Evolutionary conservation across 176 grass and related monocot genomes (phyloP), one percentile per base, ranked within the genome.

Genomic region (Oryza glumipatula): DNA sequence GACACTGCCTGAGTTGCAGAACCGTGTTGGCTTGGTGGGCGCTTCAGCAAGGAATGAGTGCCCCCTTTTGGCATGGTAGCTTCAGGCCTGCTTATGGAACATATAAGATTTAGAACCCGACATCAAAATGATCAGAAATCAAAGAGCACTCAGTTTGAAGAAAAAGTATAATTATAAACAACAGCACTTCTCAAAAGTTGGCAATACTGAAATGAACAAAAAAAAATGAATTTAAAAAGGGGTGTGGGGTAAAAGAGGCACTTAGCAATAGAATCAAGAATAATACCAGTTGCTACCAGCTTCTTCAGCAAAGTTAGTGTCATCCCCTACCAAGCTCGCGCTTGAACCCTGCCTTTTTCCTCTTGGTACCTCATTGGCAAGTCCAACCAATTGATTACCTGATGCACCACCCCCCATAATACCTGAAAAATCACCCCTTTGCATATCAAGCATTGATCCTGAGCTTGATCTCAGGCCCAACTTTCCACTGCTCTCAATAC

Each of bases 371-470:
- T 95, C 93, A 77, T 54, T 90, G 51, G 44, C 67, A 82, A 70
- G 87, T 33, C 84, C 87, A 71, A 77, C 76, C 45, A 92, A 73
- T 47, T 82, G 70, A 72, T 88, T 85, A 24, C 84, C 43, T 0
- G 83, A 90, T 67, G 32, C 15, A 84, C 84, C 80, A 16, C 82
- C 69, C 76, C 90, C 76, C 22, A 77, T 82, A 77, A 87, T 65
- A 75, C 92, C 88, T 73, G 85, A 54, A 68, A 86, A 81, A 9
- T 96, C 87, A 68, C 87, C 90, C 78, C 85, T 96, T 79, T 96
- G 90, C 82, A 91, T 82, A 83, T 89, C 97, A 89, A 94, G 72
- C 66, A 90, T 89, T 52, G 88, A 67, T 63, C 77, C 90, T 75
- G 91, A 90, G 81, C 70, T 85, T 78, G 94, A 90, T 78, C 81